These are phyloP conservation scores for Saccharomycopsis crataegensis DNA, from an alignment of 1,139 yeast genomes.

Conservation along the genomic window DNA sequence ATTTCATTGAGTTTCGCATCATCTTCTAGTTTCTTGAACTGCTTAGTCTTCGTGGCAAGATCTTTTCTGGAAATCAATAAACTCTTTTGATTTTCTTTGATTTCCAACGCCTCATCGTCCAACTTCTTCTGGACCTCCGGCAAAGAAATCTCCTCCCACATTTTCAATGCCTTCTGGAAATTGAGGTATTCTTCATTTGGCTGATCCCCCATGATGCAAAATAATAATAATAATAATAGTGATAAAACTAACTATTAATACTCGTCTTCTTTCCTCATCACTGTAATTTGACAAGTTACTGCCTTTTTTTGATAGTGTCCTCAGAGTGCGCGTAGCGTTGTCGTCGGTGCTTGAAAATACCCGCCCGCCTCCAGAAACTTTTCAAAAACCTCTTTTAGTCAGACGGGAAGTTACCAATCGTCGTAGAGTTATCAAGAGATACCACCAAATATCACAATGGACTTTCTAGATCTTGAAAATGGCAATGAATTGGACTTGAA, in stretches of 20 bases:
- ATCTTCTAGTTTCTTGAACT: conserved; percentile 64
- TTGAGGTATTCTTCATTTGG: not conserved
- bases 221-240: not conserved
- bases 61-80: conserved; percentile 66
- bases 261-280: not conserved
- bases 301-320: not conserved
- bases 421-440: not conserved
- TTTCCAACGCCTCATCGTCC: conserved; percentile 67
- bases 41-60: conserved; percentile 75
- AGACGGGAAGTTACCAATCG: too few species aligned
- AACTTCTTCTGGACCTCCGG: conserved; percentile 60
- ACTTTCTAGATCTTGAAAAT: conserved; percentile 8
- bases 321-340: not conserved
- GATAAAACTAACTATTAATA: not conserved
- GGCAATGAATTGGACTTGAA: conserved; percentile 10
- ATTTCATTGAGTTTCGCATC: conserved; percentile 58
- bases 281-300: not conserved
- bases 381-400: too few species aligned
- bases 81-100: conserved; percentile 61
- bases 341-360: too few species aligned
- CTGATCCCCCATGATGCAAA: too few species aligned
- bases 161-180: conserved; percentile 58
- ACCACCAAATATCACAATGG: conserved; percentile 4
- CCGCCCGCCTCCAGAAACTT: too few species aligned
- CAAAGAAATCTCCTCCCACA: conserved; percentile 72